These are phyloP conservation scores for Massospora cicadina DNA, from an alignment of 371 early-diverging fungal species.

Conservation along the genomic window DNA sequence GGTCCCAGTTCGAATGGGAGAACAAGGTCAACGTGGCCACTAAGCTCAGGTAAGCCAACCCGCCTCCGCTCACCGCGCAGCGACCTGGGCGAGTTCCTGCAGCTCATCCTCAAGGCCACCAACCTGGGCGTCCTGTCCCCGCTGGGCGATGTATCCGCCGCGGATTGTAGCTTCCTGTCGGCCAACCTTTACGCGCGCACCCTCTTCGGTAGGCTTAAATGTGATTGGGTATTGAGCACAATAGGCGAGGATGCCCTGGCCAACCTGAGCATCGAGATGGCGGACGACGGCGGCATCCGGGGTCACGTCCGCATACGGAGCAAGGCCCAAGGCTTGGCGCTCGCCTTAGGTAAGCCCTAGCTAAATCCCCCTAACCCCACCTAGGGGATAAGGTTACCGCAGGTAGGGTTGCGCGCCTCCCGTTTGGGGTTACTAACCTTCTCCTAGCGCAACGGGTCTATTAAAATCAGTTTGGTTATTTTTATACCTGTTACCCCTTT, in stretches of 20 bases:
- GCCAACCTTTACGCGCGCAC: constrained; percentile 89
- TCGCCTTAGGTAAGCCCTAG: constrained; percentile 65
- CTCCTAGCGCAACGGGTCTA: neutral
- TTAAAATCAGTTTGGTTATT: neutral
- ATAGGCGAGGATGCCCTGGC: constrained; percentile 82
- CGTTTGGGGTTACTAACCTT: neutral
- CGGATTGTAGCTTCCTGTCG: constrained; percentile 79
- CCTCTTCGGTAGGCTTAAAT: constrained; percentile 52
- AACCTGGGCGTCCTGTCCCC: constrained; percentile 93
- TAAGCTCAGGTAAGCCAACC: constrained; percentile 35
- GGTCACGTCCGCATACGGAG: constrained; percentile 94
- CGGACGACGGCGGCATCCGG: constrained; percentile 48
- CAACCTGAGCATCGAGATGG: constrained; percentile 79
- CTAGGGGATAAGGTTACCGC: constrained; percentile 3
- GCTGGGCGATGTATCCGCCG: constrained; percentile 74
- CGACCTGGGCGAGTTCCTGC: constrained; percentile 62
- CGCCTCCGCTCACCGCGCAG: constrained; percentile 16
- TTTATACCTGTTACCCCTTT: too few species aligned
- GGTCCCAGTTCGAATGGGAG: constrained; percentile 99
- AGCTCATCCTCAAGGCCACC: constrained; percentile 82
- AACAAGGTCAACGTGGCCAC: constrained; percentile 89
- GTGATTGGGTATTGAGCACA: constrained; percentile 1
- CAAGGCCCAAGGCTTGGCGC: constrained; percentile 95
- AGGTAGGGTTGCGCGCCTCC: neutral
- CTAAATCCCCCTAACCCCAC: neutral